A percentile compares a stretch with the other conserved stretches of the same genome.
Conservation (phyloP, 2,329 filamentous ascomycete species). For the Epichloe amarillans region DNA sequence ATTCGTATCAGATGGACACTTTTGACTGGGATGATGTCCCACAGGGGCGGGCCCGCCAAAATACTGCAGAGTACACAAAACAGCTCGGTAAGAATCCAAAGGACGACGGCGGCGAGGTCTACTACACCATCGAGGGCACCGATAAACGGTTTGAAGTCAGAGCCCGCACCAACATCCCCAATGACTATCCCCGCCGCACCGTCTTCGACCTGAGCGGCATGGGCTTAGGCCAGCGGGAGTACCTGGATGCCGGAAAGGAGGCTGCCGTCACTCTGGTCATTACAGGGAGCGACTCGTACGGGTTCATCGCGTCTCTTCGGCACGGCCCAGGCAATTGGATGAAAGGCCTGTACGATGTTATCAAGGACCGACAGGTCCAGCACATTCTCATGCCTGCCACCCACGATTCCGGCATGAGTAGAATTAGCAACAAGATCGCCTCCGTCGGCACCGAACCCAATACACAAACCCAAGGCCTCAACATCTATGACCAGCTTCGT, state of each 20-base stretch:
- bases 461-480: constrained; percentile 31
- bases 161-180: constrained; percentile 17
- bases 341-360: constrained; percentile 18
- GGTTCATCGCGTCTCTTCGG: constrained; percentile 18
- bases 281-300: constrained; percentile 20
- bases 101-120: constrained; percentile 19
- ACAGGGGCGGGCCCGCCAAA: constrained; percentile 18
- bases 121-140: constrained; percentile 18
- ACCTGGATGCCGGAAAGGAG: constrained; percentile 17
- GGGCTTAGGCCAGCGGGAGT: constrained; percentile 21
- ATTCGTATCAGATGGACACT: constrained; percentile 19
- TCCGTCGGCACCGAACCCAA: constrained; percentile 25
- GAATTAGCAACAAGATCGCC: constrained; percentile 20
- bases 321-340: constrained; percentile 20
- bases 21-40: constrained; percentile 22
- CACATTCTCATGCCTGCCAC: constrained; percentile 34
- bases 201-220: constrained; percentile 19
- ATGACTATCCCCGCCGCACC: constrained; percentile 13
- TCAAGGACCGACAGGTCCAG: constrained; percentile 25
- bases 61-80: constrained; percentile 15
- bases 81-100: constrained; percentile 7
- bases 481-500: constrained; percentile 30
- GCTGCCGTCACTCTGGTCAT: constrained; percentile 21
- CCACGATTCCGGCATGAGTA: constrained; percentile 36
- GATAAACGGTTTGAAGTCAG: constrained; percentile 18